Evolutionary conservation across 768 basidiomycete species (phyloP).

Genomic region (Pleurotus tuoliensis): DNA sequence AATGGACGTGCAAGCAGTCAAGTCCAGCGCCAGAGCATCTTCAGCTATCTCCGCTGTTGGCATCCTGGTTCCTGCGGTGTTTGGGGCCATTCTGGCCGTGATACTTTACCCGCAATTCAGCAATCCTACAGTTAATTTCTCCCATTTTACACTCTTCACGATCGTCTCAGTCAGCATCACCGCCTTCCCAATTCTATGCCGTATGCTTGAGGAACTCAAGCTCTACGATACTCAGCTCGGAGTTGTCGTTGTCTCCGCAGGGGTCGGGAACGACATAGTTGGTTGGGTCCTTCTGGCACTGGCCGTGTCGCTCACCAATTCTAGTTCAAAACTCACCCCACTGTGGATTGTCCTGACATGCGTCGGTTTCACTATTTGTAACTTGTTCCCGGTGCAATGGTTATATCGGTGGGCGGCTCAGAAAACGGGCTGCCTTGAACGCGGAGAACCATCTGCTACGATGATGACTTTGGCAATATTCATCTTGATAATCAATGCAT

Average conservation of each 20-base stretch:
- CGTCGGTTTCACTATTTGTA: background rate
- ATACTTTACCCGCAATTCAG: slow-evolving; percentile 52
- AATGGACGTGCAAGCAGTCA: slow-evolving; percentile 32
- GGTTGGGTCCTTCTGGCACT: slow-evolving; percentile 1
- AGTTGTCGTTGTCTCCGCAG: slow-evolving; percentile 53
- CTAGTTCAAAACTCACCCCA: background rate
- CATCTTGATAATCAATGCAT: background rate
- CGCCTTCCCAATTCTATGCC: slow-evolving; percentile 48
- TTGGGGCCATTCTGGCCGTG: slow-evolving; percentile 46
- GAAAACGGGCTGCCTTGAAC: background rate
- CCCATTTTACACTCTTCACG: slow-evolving; percentile 59
- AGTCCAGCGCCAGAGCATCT: slow-evolving; percentile 37
- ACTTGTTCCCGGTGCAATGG: background rate
- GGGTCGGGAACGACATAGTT: slow-evolving; percentile 41
- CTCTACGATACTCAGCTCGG: slow-evolving; percentile 57
- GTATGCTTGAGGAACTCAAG: slow-evolving; percentile 57
- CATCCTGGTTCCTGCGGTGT: slow-evolving; percentile 51
- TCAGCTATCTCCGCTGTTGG: slow-evolving; percentile 44
- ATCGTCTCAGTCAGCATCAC: slow-evolving; percentile 53
- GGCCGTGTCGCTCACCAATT: background rate
- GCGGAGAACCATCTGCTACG: background rate
- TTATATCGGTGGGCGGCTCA: background rate
- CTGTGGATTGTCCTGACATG: slow-evolving; percentile 3
- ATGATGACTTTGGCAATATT: slow-evolving; percentile 2
- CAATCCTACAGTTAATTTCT: slow-evolving; percentile 37